Evolutionary conservation across 2,329 filamentous ascomycete genomes (phyloP), one percentile per base, ranked within the genome.

Genomic region (Grosmannia huntii): DNA sequence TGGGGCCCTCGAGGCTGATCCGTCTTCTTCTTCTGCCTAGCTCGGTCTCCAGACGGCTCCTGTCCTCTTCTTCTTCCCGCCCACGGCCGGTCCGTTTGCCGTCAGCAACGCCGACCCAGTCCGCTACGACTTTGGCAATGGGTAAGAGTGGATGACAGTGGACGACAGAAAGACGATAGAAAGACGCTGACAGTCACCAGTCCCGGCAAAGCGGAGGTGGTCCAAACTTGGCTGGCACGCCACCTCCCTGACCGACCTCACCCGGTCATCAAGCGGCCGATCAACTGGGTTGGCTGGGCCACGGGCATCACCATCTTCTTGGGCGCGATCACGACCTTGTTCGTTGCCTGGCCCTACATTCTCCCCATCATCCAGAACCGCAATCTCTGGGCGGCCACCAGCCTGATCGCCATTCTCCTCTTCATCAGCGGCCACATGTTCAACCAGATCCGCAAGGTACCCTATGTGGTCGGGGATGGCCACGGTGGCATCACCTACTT

Each of bases 341-440:
- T 82, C 33, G 85, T 91, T 53, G 81, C 86, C 14, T 87, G 84
- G 65, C 89, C 89, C 6, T 95, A 91, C 66, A 67, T 96, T 14
- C 69, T 92, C 12, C 92, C 92, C 3, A 67, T 96, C 60, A 71
- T 96, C 41, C 89, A 90, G 71, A 96, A 87, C 76, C 87, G 92
- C 65, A 97, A 95, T 67, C 74, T 97, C 21, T 99, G 94, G 94
- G 91, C 92, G 27, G 89, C 88, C 25, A 73, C 95, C 66, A 95
- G 88, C 71, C 76, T 99, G 64, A 90, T 97, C 66, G 79, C 85
- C 16, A 91, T 99, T 62, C 81, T 99, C 49, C 78, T 96, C 59
- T 99, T 97, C 74, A 96, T 87, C 53, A 94, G 88, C 66, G 95
- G 94, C 46, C 91, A 97, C 73, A 99, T 99, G 95, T 99, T 95